phyloP scores from a whole-genome alignment of 805 yeast species.

The Kluyveromyces lactis region DNA sequence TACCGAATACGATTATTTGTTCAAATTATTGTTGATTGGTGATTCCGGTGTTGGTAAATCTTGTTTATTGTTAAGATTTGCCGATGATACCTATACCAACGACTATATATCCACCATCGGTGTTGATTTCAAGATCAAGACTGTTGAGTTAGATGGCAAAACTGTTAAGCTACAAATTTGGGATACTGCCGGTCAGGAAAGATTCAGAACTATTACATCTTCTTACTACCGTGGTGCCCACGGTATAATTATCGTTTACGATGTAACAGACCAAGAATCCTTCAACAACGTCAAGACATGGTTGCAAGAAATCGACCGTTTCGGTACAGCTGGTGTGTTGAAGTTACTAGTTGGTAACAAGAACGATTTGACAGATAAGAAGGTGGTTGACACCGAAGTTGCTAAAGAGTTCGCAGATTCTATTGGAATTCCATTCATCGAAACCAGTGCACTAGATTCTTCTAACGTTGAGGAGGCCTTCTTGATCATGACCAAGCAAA shows the following conservation, averaged over 20 bases:
- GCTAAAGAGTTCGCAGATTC: slow-evolving; percentile 98
- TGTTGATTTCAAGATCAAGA: slow-evolving; percentile 86
- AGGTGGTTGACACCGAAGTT: slow-evolving; percentile 89
- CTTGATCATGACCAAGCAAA: slow-evolving; percentile 97
- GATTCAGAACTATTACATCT: slow-evolving; percentile 95
- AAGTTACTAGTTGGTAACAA: slow-evolving; percentile 94
- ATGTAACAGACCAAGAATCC: slow-evolving; percentile 94
- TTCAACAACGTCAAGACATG: slow-evolving; percentile 96
- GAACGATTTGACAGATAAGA: slow-evolving; percentile 87
- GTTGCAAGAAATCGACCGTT: slow-evolving; percentile 97
- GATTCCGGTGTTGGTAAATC: slow-evolving; percentile 99
- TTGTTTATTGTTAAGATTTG: slow-evolving; percentile 87
- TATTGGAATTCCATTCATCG: slow-evolving; percentile 81
- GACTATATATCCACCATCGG: slow-evolving; percentile 97
- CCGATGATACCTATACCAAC: slow-evolving; percentile 94
- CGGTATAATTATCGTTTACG: slow-evolving; percentile 96
- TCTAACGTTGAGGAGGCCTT: slow-evolving; percentile 98
- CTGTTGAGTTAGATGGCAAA: slow-evolving; percentile 92
- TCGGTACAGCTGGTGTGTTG: slow-evolving; percentile 96
- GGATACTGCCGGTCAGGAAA: slow-evolving; percentile 99
- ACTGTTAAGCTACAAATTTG: slow-evolving; percentile 96
- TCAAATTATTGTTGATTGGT: slow-evolving; percentile 90
- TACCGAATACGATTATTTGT: slow-evolving; percentile 95
- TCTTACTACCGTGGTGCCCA: slow-evolving; percentile 98
- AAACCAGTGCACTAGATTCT: slow-evolving; percentile 90